Conservation (phyloP, 768 basidiomycete genomes). For the Agaricus bisporus region DNA sequence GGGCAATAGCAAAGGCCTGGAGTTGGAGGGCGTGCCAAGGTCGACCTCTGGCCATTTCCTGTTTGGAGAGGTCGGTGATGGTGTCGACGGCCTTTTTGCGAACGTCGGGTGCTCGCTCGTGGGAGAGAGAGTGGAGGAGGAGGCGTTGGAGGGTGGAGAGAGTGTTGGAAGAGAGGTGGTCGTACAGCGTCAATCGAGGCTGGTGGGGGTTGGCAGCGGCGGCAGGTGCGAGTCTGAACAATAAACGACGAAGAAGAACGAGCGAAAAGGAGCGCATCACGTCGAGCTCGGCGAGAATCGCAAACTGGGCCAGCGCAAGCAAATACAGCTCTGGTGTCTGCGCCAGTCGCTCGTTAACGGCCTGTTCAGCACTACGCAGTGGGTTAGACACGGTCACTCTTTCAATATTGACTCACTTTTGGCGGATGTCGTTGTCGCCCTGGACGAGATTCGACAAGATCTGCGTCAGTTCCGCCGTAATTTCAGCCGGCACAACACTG, state of each 20-base stretch:
- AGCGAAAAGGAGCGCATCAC: conserved; percentile 86
- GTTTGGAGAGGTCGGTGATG: conserved; percentile 68
- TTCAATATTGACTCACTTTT: conserved; percentile 58
- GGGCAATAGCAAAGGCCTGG: conserved; percentile 63
- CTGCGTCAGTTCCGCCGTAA: conserved; percentile 72
- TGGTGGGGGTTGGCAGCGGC: conserved; percentile 11
- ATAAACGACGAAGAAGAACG: conserved; percentile 71
- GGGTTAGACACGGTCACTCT: not conserved
- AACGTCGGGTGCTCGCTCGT: conserved; percentile 54
- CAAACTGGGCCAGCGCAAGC: conserved; percentile 74
- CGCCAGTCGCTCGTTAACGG: conserved; percentile 73
- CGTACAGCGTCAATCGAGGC: conserved; percentile 58
- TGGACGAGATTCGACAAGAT: conserved; percentile 80
- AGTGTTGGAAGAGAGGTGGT: conserved; percentile 64
- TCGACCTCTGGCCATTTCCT: conserved; percentile 66
- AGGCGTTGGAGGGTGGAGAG: conserved; percentile 66
- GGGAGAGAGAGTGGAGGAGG: conserved; percentile 60
- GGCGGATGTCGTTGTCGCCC: conserved; percentile 77
- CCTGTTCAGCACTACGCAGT: conserved; percentile 59
- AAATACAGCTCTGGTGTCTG: conserved; percentile 77
- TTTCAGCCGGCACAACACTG: conserved; percentile 56
- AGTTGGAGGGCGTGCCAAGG: conserved; percentile 81
- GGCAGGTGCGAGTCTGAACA: conserved; percentile 61
- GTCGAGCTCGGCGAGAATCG: conserved; percentile 70
- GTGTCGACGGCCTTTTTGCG: conserved; percentile 71